Evolutionary conservation across 345 rosid species (phyloP).

Genomic region (Lepidium africanum): DNA sequence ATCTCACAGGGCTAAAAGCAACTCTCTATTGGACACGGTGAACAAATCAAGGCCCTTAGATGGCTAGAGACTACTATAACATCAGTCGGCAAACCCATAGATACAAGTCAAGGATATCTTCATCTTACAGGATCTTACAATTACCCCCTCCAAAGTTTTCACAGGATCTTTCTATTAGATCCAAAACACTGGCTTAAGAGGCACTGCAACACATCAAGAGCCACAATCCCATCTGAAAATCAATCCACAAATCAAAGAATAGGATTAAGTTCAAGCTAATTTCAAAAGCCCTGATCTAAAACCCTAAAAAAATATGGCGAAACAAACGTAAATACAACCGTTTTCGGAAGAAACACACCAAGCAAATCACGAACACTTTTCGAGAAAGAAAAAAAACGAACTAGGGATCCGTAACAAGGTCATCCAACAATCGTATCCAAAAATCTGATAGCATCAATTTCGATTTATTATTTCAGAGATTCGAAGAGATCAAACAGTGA

Average conservation of each 20-base stretch:
- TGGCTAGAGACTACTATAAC: background rate
- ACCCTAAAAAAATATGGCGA: background rate
- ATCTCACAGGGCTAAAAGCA: slow-evolving; percentile 2
- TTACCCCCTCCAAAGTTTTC: slow-evolving; percentile 15
- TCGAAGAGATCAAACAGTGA: background rate
- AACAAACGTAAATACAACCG: background rate
- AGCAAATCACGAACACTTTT: background rate
- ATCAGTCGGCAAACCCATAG: slow-evolving; percentile 64
- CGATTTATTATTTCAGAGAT: background rate
- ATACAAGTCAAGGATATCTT: slow-evolving; percentile 48
- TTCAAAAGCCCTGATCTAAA: slow-evolving; percentile 1
- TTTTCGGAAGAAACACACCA: background rate
- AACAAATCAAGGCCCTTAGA: background rate
- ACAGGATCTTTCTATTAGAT: slow-evolving; percentile 6
- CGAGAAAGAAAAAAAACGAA: background rate
- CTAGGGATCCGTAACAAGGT: slow-evolving; percentile 14
- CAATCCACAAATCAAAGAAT: slow-evolving; percentile 6
- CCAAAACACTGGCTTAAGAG: slow-evolving; percentile 16
- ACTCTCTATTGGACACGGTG: background rate
- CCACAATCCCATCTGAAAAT: slow-evolving; percentile 28
- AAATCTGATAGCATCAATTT: background rate
- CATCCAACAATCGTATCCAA: slow-evolving; percentile 18
- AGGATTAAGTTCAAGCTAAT: background rate
- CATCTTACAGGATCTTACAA: slow-evolving; percentile 32
- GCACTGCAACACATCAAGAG: slow-evolving; percentile 14